A percentile compares a stretch with the other conserved stretches of the same genome.
These are phyloP conservation scores for Epicoccum nigrum DNA, from an alignment of 2,329 filamentous ascomycete species.

Conservation along the genomic window DNA sequence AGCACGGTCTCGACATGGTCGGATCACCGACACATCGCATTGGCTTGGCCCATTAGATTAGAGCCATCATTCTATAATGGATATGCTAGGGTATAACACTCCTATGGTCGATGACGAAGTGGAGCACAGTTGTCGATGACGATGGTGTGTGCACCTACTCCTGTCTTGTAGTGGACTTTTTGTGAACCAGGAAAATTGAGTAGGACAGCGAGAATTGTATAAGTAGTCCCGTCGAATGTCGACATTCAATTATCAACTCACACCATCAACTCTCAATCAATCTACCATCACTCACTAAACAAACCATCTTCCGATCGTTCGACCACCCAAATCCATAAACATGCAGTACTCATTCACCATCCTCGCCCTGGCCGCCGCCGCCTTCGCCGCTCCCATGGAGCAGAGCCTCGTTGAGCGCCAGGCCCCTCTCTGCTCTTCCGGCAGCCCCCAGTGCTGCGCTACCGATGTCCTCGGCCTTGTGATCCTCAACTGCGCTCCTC, in stretches of 20 bases:
- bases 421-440: slow-evolving; percentile 44
- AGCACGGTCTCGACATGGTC: slow-evolving; percentile 7
- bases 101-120: slow-evolving; percentile 2
- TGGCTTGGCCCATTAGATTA: neutral
- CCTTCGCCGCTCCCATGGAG: slow-evolving; percentile 40
- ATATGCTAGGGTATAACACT: slow-evolving; percentile 12
- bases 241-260: slow-evolving; percentile 31
- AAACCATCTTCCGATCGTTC: slow-evolving; percentile 17
- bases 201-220: slow-evolving; percentile 30
- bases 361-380: slow-evolving; percentile 39
- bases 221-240: slow-evolving; percentile 33
- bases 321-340: slow-evolving; percentile 23
- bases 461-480: slow-evolving; percentile 66
- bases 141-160: slow-evolving; percentile 15
- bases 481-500: slow-evolving; percentile 62
- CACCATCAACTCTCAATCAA: slow-evolving; percentile 29
- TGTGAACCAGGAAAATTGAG: slow-evolving; percentile 1
- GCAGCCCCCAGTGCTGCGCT: slow-evolving; percentile 63
- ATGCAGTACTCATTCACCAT: slow-evolving; percentile 47
- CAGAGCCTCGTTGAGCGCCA: slow-evolving; percentile 40
- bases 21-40: neutral
- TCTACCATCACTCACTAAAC: slow-evolving; percentile 14
- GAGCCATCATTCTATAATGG: slow-evolving; percentile 10
- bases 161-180: neutral
- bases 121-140: slow-evolving; percentile 7